These are phyloP conservation scores for Aspergillus brunneoviolaceus DNA, from an alignment of 2,329 filamentous ascomycete species.

Conservation along the genomic window DNA sequence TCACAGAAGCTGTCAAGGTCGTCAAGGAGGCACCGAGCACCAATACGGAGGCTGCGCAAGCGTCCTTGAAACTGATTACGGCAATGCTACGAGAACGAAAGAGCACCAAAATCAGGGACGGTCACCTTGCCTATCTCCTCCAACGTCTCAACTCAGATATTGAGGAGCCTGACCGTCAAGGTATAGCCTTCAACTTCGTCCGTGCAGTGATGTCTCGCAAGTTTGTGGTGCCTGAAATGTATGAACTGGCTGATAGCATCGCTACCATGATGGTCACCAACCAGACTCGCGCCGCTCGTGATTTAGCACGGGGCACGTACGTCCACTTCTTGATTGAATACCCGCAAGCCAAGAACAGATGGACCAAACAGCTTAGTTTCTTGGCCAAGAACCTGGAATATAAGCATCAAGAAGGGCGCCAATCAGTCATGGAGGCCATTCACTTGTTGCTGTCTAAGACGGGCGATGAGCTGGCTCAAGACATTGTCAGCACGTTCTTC, in stretches of 20 bases:
- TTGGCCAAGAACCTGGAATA: slow-evolving; percentile 89
- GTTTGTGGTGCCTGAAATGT: slow-evolving; percentile 81
- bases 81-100: slow-evolving; percentile 79
- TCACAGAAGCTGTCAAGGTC: slow-evolving; percentile 78
- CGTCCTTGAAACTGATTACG: slow-evolving; percentile 82
- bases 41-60: slow-evolving; percentile 79
- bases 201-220: slow-evolving; percentile 82
- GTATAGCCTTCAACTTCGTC: slow-evolving; percentile 92
- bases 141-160: slow-evolving; percentile 81
- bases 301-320: slow-evolving; percentile 84
- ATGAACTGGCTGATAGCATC: slow-evolving; percentile 86
- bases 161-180: slow-evolving; percentile 87
- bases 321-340: slow-evolving; percentile 94
- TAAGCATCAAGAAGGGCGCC: slow-evolving; percentile 78
- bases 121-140: slow-evolving; percentile 78
- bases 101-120: slow-evolving; percentile 73
- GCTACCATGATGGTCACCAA: slow-evolving; percentile 95
- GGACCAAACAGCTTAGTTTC: slow-evolving; percentile 86
- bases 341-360: slow-evolving; percentile 84
- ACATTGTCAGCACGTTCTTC: slow-evolving; percentile 79
- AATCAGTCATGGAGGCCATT: slow-evolving; percentile 90
- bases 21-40: slow-evolving; percentile 76
- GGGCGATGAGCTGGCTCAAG: slow-evolving; percentile 75
- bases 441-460: slow-evolving; percentile 85
- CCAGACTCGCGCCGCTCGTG: slow-evolving; percentile 81